A percentile compares a stretch with the other conserved stretches of the same genome.
Evolutionary conservation across 768 basidiomycete species (phyloP).

Genomic region (Pilatotrama ljubarskyi): DNA sequence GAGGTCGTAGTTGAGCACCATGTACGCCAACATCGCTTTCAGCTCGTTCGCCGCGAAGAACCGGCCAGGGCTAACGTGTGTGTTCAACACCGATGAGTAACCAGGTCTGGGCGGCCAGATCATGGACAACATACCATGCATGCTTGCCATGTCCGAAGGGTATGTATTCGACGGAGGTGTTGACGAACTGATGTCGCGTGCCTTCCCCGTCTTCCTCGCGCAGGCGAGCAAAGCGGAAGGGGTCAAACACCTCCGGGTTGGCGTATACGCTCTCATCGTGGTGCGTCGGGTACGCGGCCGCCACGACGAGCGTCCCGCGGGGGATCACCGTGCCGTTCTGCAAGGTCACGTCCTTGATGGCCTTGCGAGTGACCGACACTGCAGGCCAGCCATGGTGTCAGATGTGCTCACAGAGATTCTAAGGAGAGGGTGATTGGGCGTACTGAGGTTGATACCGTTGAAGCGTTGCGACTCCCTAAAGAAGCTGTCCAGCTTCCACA

Average conservation of each 20-base stretch:
- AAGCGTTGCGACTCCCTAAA: slow-evolving; percentile 46
- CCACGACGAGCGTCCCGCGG: slow-evolving; percentile 22
- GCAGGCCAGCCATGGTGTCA: background rate
- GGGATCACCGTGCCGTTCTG: slow-evolving; percentile 34
- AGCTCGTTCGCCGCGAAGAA: slow-evolving; percentile 43
- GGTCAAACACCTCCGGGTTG: slow-evolving; percentile 37
- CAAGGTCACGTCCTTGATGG: slow-evolving; percentile 33
- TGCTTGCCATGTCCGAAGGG: slow-evolving; percentile 30
- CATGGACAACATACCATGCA: slow-evolving; percentile 23
- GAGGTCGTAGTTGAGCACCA: slow-evolving; percentile 42
- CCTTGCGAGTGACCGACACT: slow-evolving; percentile 32
- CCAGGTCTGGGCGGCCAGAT: background rate
- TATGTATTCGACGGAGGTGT: slow-evolving; percentile 28
- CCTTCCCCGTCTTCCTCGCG: slow-evolving; percentile 34
- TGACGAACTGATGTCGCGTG: slow-evolving; percentile 36
- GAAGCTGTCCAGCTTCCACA: slow-evolving; percentile 50
- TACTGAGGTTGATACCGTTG: slow-evolving; percentile 25
- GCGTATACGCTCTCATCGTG: slow-evolving; percentile 26
- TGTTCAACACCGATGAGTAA: no score
- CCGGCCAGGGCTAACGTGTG: slow-evolving; percentile 36
- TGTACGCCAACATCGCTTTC: slow-evolving; percentile 32
- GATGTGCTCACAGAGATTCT: background rate
- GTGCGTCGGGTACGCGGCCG: slow-evolving; percentile 21
- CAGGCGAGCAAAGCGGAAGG: slow-evolving; percentile 47
- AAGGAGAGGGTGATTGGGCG: background rate